Evolutionary conservation across 345 rosid genomes (phyloP), one percentile per base, ranked within the genome.

Genomic region (Brassica nigra): DNA sequence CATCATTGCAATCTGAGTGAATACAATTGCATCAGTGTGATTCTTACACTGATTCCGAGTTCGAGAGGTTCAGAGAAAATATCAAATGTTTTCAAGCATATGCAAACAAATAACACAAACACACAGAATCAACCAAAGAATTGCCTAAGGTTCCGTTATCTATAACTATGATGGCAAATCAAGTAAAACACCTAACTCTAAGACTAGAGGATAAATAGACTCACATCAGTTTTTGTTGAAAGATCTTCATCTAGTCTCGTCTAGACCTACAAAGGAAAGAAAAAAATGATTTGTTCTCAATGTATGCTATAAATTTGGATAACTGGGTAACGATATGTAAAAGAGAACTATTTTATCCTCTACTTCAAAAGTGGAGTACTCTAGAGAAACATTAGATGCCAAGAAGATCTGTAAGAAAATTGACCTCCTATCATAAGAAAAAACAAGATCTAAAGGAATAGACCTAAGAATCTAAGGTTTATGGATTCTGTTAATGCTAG

Each of bases 1-100:
- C 97, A 87, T 94, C 98, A 87, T 88, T 91, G 98, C 95, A 92
- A 92, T 89, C 97, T 90, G 98, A 86, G 88, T 82, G 86, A 87
- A 90, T 83, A 88, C 82, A 84, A 82, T 80, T 74, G 74, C 76
- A 87, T 89, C 83, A 88, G 91, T 83, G 71, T 79, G 79, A 70
- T 74, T 70, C 80, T 75, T 78, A 63, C 67, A 30, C 77, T 42
- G 23, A 76, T 70, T 68, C 52, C 27, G 27, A 62, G 16, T 33
- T 15, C 20, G 55, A 84, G 54, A 73, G 68, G 54, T 74, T 82
- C 36, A 71, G 74, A 75, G 75, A 52, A 73, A 55, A 10, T 47
- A 47, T n/a, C 47, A 27, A 33, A 79, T 59, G 64, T 58, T 63
- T 57, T 79, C 63, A 62, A 49, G 27, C 61, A 54, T 54, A 54